Conservation (phyloP, 352 stramenopile species). For the Albugo candida region DNA sequence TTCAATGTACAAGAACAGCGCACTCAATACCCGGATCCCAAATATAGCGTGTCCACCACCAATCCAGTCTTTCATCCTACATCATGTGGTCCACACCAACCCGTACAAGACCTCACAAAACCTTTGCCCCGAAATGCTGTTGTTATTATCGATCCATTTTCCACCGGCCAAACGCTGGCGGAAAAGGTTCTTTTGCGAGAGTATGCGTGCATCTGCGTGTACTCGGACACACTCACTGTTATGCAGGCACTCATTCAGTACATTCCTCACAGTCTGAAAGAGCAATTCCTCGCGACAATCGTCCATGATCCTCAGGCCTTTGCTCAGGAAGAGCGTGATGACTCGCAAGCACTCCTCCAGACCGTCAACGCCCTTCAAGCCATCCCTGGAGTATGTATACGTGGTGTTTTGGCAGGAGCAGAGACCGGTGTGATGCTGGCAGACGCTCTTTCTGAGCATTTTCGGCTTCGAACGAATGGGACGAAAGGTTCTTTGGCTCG, state of each 20-base stretch:
- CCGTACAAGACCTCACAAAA: constrained; percentile 6
- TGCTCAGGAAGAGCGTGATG: neutral
- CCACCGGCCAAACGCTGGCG: constrained; percentile 83
- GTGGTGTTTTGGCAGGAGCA: constrained; percentile 77
- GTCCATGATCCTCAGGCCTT: constrained; percentile 42
- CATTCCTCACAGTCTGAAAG: constrained; percentile 23
- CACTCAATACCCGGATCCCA: constrained; percentile 7
- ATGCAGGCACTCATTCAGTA: constrained; percentile 54
- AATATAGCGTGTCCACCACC: neutral
- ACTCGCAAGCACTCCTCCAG: constrained; percentile 13
- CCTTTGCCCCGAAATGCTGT: constrained; percentile 32
- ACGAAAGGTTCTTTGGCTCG: constrained; percentile 52
- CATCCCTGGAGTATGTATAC: constrained; percentile 14
- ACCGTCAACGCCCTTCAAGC: constrained; percentile 18
- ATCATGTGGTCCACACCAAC: constrained; percentile 7
- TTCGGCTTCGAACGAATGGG: constrained; percentile 78
- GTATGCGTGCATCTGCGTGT: constrained; percentile 61
- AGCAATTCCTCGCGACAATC: constrained; percentile 37
- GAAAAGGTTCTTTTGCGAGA: constrained; percentile 73
- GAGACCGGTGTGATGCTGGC: constrained; percentile 87
- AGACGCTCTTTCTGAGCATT: constrained; percentile 75
- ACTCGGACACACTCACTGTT: constrained; percentile 58
- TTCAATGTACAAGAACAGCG: constrained; percentile 66
- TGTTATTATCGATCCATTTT: constrained; percentile 91
- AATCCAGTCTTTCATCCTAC: neutral